Evolutionary conservation across 768 basidiomycete species (phyloP).

Genomic region (Russula foetens): DNA sequence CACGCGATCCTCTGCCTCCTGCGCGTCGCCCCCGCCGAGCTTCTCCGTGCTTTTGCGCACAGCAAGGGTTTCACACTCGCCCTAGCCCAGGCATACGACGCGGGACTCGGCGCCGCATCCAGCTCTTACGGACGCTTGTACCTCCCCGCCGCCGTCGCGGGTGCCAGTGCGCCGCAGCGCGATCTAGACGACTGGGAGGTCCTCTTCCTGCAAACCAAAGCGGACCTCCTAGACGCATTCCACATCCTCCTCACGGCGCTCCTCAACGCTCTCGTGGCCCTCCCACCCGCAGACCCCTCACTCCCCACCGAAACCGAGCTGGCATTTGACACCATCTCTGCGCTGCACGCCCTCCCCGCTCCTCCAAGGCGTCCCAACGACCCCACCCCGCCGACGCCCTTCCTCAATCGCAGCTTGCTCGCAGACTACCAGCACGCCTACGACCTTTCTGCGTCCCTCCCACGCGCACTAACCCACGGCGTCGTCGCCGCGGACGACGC

Average conservation of each 20-base stretch:
- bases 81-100: conserved; percentile 53
- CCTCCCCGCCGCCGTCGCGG: conserved; percentile 28
- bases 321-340: conserved; percentile 50
- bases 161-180: conserved; percentile 21
- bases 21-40: conserved; percentile 38
- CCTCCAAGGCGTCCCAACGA: conserved; percentile 8
- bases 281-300: conserved; percentile 30
- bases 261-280: conserved; percentile 37
- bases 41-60: conserved; percentile 45
- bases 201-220: conserved; percentile 67
- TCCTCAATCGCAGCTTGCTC: conserved; percentile 59
- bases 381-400: conserved; percentile 27
- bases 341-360: conserved; percentile 42
- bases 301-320: conserved; percentile 44
- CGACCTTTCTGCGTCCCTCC: conserved; percentile 34
- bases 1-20: conserved; percentile 51
- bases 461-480: conserved; percentile 35
- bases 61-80: conserved; percentile 45
- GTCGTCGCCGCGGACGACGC: conserved; percentile 44
- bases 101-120: conserved; percentile 46
- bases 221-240: conserved; percentile 60
- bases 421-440: conserved; percentile 68
- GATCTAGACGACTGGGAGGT: conserved; percentile 55
- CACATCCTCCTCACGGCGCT: conserved; percentile 48
- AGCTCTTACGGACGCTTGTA: conserved; percentile 52